phyloP scores from a whole-genome alignment of 495 filamentous ascomycete species.

The Tuber aestivum region DNA sequence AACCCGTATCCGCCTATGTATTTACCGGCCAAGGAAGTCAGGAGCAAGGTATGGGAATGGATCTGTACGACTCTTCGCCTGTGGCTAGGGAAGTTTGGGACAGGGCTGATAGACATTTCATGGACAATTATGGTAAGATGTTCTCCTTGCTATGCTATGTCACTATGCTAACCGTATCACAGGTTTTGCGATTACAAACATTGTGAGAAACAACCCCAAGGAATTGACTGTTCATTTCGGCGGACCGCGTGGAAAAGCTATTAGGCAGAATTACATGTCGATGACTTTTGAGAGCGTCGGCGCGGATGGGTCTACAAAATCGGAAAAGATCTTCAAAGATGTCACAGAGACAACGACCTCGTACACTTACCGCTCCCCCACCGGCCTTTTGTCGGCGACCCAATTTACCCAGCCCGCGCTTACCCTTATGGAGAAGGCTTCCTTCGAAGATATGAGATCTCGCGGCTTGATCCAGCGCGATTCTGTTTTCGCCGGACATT shows the following conservation, averaged over 20 bases:
- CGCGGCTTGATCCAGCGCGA: conserved; percentile 94
- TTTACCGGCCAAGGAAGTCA: conserved; percentile 98
- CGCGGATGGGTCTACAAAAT: conserved; percentile 84
- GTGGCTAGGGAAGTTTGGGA: conserved; percentile 98
- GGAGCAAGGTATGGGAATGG: conserved; percentile 99
- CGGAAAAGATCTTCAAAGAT: conserved; percentile 99
- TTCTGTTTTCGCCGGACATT: conserved; percentile 96
- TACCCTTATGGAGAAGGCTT: conserved; percentile 98
- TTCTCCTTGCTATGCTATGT: neutral
- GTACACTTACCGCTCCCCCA: conserved; percentile 94
- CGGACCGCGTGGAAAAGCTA: conserved; percentile 91
- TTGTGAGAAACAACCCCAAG: conserved; percentile 98
- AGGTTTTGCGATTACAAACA: conserved; percentile 94
- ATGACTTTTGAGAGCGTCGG: conserved; percentile 99
- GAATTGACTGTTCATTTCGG: conserved; percentile 98
- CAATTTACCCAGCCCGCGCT: conserved; percentile 98
- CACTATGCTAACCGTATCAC: conserved; percentile 10
- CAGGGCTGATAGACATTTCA: conserved; percentile 91
- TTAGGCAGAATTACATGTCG: conserved; percentile 97
- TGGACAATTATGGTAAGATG: conserved; percentile 92
- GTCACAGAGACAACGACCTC: conserved; percentile 84
- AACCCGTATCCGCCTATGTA: conserved; percentile 93
- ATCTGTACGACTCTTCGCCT: conserved; percentile 82
- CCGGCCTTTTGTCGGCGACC: conserved; percentile 90
- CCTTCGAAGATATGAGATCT: conserved; percentile 96